A percentile compares a stretch with the other conserved stretches of the same genome.
Evolutionary conservation across 2,329 filamentous ascomycete genomes (phyloP).

Genomic region (Calonectria hawksworthii): DNA sequence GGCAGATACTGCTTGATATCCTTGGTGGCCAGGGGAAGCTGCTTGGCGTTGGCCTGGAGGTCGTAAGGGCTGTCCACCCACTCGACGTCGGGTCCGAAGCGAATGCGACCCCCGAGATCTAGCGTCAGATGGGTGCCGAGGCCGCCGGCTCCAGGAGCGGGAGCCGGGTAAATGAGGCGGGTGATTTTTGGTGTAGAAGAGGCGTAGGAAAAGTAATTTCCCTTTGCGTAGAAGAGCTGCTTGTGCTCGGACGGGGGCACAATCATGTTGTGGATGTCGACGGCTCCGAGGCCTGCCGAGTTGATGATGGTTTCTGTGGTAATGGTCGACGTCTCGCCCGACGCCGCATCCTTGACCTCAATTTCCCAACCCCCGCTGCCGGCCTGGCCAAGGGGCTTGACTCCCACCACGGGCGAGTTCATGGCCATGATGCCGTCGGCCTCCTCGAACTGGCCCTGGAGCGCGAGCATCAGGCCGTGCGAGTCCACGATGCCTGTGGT

Average conservation of each 20-base stretch:
- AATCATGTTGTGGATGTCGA: conserved; percentile 85
- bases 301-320: conserved; percentile 87
- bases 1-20: conserved; percentile 88
- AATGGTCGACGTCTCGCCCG: conserved; percentile 69
- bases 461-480: conserved; percentile 85
- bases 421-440: conserved; percentile 83
- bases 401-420: conserved; percentile 72
- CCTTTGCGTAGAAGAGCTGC: conserved; percentile 87
- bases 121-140: conserved; percentile 95
- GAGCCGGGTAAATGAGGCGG: conserved; percentile 90
- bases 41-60: conserved; percentile 73
- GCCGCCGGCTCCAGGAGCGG: conserved; percentile 84
- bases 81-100: conserved; percentile 96
- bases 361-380: conserved; percentile 80
- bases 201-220: conserved; percentile 92
- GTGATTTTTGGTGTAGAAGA: conserved; percentile 73
- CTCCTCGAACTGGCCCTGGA: conserved; percentile 84
- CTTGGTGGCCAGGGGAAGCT: conserved; percentile 75
- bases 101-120: conserved; percentile 85
- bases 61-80: conserved; percentile 84
- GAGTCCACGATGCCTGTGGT: conserved; percentile 93
- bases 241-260: conserved; percentile 69
- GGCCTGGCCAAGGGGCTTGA: conserved; percentile 64
- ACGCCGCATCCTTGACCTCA: conserved; percentile 61
- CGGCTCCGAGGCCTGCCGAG: conserved; percentile 88